These are phyloP conservation scores for Quercus mongolica DNA, from an alignment of 306 rosid genomes.

Conservation along the genomic window DNA sequence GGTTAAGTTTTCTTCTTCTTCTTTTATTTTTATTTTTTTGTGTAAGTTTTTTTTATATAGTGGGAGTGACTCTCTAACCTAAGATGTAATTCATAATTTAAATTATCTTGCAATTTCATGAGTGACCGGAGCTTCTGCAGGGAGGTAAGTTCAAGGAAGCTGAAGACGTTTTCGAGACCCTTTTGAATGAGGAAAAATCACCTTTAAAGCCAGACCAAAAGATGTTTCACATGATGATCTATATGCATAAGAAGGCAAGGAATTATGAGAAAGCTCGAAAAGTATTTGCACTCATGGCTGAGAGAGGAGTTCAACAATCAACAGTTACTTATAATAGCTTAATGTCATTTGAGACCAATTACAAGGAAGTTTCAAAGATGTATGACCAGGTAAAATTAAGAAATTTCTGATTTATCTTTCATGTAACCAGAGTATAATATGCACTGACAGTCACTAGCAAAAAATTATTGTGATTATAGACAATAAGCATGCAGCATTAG, in stretches of 20 bases:
- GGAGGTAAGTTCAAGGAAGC: conserved; percentile 79
- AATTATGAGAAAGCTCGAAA: conserved; percentile 84
- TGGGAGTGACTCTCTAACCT: background rate
- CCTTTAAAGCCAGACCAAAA: conserved; percentile 84
- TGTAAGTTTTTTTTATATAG: background rate
- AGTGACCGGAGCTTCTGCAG: conserved; percentile 39
- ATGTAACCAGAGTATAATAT: background rate
- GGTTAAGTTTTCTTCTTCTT: too few species aligned
- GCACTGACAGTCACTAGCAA: background rate
- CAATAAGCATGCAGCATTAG: background rate
- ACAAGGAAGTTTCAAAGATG: conserved; percentile 87
- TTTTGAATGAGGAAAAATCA: conserved; percentile 59
- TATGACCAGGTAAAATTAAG: conserved; percentile 76
- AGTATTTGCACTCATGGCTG: conserved; percentile 71
- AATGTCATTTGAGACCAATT: conserved; percentile 85
- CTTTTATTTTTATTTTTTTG: background rate
- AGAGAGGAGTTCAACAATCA: conserved; percentile 65
- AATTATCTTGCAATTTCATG: conserved; percentile 18
- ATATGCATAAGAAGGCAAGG: conserved; percentile 85
- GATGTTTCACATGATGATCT: conserved; percentile 96
- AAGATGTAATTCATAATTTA: background rate
- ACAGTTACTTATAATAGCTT: conserved; percentile 87
- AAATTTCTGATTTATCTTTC: conserved; percentile 10
- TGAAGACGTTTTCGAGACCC: conserved; percentile 69
- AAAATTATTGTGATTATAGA: background rate